Evolutionary conservation across 768 basidiomycete species (phyloP).

Genomic region (Serendipita sp.): DNA sequence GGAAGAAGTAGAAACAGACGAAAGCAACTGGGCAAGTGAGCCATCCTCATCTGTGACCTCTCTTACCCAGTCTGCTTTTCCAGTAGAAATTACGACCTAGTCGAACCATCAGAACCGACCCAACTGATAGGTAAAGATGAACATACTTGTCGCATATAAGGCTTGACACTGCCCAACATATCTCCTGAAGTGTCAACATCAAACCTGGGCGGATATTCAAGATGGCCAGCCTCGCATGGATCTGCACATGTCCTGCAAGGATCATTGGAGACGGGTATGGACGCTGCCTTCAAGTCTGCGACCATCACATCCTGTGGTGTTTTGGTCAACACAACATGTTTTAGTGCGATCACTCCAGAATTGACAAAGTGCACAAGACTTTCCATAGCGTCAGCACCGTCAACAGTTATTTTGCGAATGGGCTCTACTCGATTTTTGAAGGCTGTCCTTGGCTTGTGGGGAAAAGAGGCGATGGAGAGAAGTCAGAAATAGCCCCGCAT

Average conservation of each 20-base stretch:
- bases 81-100: slow-evolving; percentile 78
- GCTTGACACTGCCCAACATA: slow-evolving; percentile 74
- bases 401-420: neutral
- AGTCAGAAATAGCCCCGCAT: neutral
- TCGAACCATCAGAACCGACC: neutral
- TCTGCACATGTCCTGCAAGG: slow-evolving; percentile 17
- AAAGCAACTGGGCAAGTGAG: slow-evolving; percentile 42
- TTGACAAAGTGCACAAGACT: neutral
- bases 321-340: slow-evolving; percentile 3
- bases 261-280: slow-evolving; percentile 17
- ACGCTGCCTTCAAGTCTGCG: slow-evolving; percentile 10
- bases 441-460: no score
- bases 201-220: slow-evolving; percentile 56
- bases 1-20: slow-evolving; percentile 15
- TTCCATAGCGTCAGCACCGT: neutral
- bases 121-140: neutral
- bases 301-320: slow-evolving; percentile 8
- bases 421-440: no score
- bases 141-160: slow-evolving; percentile 54
- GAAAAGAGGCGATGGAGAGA: neutral
- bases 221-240: slow-evolving; percentile 37
- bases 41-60: slow-evolving; percentile 57
- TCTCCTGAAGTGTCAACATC: slow-evolving; percentile 62
- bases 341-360: neutral
- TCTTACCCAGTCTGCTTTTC: slow-evolving; percentile 73